Evolutionary conservation across 768 basidiomycete species (phyloP).

Genomic region (Xerocomellus chrysenteron): DNA sequence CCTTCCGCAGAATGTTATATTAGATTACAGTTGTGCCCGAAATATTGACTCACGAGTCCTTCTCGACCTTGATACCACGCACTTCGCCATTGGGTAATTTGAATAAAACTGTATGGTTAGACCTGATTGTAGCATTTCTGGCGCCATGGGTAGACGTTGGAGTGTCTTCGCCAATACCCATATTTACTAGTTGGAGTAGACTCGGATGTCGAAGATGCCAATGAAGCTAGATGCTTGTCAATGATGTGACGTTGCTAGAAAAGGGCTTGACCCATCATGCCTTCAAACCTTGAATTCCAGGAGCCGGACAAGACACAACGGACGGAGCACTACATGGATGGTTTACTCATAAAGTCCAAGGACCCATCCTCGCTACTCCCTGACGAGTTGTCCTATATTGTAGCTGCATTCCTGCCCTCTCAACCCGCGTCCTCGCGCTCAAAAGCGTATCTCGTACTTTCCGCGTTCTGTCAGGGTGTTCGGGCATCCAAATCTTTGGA

Average conservation of each 20-base stretch:
- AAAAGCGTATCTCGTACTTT: conserved; percentile 69
- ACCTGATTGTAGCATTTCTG: conserved; percentile 44
- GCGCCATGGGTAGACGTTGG: conserved; percentile 5
- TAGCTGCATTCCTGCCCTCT: conserved; percentile 52
- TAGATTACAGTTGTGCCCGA: neutral
- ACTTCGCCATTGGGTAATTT: conserved; percentile 78
- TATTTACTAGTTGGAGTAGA: conserved; percentile 1
- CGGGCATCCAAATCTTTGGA: conserved; percentile 38
- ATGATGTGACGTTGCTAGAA: too few species aligned
- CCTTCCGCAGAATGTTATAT: conserved; percentile 39
- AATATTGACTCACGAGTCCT: conserved; percentile 57
- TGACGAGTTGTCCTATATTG: conserved; percentile 54
- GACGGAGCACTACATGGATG: conserved; percentile 24
- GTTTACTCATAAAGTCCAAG: conserved; percentile 34
- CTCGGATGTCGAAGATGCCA: neutral
- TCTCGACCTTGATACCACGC: conserved; percentile 69
- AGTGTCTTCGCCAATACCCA: conserved; percentile 14
- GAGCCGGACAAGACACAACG: neutral
- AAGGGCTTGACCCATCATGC: conserved; percentile 5
- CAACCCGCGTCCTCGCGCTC: conserved; percentile 48
- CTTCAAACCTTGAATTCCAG: neutral
- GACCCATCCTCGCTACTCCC: conserved; percentile 42
- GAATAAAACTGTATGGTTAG: conserved; percentile 77
- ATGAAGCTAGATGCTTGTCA: neutral
- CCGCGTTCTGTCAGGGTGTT: conserved; percentile 64